phyloP scores from a whole-genome alignment of 73 alveolate genomes.

The Paraurostyla sp. region DNA sequence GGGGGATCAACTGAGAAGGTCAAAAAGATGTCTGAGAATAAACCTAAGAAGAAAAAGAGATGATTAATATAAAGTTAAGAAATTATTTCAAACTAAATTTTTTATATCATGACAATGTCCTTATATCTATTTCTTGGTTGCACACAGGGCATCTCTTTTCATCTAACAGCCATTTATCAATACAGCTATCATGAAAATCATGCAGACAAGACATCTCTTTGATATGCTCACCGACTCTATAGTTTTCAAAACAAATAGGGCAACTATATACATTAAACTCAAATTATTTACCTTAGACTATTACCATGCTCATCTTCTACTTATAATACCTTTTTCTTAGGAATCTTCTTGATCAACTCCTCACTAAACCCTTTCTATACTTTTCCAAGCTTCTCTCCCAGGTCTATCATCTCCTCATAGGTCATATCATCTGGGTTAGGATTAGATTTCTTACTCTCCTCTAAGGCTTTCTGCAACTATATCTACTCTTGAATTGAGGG shows the following conservation, averaged over 20 bases:
- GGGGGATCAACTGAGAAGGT: neutral
- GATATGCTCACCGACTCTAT: slow-evolving; percentile 53
- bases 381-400: slow-evolving; percentile 85
- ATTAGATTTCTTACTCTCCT: slow-evolving; percentile 58
- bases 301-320: neutral
- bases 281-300: neutral
- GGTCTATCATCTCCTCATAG: slow-evolving; percentile 85
- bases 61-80: neutral
- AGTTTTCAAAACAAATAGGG: slow-evolving; percentile 64
- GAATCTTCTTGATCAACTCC: slow-evolving; percentile 66
- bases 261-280: slow-evolving; percentile 29
- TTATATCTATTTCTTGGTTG: slow-evolving; percentile 31
- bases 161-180: slow-evolving; percentile 70
- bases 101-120: neutral
- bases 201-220: slow-evolving; percentile 73
- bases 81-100: neutral
- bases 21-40: neutral
- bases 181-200: slow-evolving; percentile 75
- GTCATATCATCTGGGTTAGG: slow-evolving; percentile 87
- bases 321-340: neutral
- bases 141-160: slow-evolving; percentile 83
- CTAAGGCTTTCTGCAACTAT: slow-evolving; percentile 22
- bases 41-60: neutral
- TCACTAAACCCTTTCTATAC: slow-evolving; percentile 84
- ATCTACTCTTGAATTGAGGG: neutral